Conservation (phyloP, 768 basidiomycete species). For the Serendipita indica region DNA sequence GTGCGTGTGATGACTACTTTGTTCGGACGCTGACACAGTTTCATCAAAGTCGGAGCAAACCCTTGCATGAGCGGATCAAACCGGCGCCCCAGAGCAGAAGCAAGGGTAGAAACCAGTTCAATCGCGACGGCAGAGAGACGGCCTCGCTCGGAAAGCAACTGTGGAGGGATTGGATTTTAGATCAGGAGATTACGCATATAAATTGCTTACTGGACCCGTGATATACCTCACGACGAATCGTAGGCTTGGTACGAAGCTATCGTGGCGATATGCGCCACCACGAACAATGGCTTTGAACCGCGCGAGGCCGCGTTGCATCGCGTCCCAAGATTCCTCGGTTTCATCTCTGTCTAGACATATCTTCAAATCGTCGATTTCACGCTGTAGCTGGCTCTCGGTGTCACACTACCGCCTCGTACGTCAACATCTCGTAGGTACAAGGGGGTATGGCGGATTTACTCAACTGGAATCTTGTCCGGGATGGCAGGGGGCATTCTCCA, state of each 20-base stretch:
- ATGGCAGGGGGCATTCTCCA: constrained; percentile 14
- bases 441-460: too few relatives aligned
- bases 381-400: constrained; percentile 13
- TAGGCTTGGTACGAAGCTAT: constrained; percentile 17
- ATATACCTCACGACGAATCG: constrained; percentile 12
- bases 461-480: constrained; percentile 15
- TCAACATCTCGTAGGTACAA: neutral
- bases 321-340: constrained; percentile 21
- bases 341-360: constrained; percentile 16
- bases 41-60: constrained; percentile 17
- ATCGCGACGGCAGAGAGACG: constrained; percentile 17
- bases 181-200: neutral
- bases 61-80: constrained; percentile 16
- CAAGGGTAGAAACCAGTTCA: constrained; percentile 17
- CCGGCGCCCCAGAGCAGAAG: constrained; percentile 15
- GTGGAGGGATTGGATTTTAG: neutral
- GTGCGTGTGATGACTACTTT: constrained; percentile 18
- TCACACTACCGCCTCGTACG: constrained; percentile 14
- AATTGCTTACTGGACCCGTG: constrained; percentile 6
- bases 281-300: constrained; percentile 17
- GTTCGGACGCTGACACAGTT: constrained; percentile 16
- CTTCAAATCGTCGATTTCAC: constrained; percentile 15
- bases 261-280: constrained; percentile 19
- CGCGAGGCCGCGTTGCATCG: constrained; percentile 15
- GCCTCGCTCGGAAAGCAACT: constrained; percentile 19